Evolutionary conservation across 2,329 filamentous ascomycete genomes (phyloP).

Genomic region (Neonectria neomacrospora): DNA sequence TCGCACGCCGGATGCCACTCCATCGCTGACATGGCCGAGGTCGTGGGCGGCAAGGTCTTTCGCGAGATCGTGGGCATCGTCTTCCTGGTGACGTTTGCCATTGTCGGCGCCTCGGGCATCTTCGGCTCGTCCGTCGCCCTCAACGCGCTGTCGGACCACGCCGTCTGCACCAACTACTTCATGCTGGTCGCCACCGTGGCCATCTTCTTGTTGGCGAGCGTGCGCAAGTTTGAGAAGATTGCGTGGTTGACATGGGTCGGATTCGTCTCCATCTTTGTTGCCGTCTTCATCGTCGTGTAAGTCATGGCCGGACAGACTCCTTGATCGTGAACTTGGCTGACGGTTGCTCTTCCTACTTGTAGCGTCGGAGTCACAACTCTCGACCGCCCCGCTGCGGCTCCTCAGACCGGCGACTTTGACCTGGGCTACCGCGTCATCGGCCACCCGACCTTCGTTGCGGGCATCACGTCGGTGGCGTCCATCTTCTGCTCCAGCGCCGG

Average conservation of each 20-base stretch:
- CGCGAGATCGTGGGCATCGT: conserved; percentile 65
- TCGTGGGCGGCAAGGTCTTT: conserved; percentile 62
- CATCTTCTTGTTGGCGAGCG: conserved; percentile 60
- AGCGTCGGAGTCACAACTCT: conserved; percentile 66
- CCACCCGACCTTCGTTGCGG: conserved; percentile 66
- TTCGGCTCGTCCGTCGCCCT: conserved; percentile 68
- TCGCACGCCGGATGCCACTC: conserved; percentile 53
- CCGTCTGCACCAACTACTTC: conserved; percentile 69
- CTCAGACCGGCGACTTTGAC: conserved; percentile 67
- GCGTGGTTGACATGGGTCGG: conserved; percentile 71
- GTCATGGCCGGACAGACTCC: conserved; percentile 21
- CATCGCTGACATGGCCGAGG: conserved; percentile 60
- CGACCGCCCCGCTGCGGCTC: conserved; percentile 69
- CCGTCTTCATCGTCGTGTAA: conserved; percentile 66
- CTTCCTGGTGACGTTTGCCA: conserved; percentile 67
- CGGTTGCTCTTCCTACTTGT: not conserved
- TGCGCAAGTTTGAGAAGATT: conserved; percentile 69
- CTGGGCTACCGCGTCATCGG: conserved; percentile 68
- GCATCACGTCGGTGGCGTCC: conserved; percentile 66
- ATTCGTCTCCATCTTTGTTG: conserved; percentile 66
- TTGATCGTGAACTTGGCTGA: not conserved
- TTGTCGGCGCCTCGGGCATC: conserved; percentile 67
- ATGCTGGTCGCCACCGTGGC: conserved; percentile 62
- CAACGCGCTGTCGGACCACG: conserved; percentile 69
- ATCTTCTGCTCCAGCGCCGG: conserved; percentile 70